Base-by-base conservation (phyloP, 257 asterid genomes). In the Thymus mandschuricus region DNA sequence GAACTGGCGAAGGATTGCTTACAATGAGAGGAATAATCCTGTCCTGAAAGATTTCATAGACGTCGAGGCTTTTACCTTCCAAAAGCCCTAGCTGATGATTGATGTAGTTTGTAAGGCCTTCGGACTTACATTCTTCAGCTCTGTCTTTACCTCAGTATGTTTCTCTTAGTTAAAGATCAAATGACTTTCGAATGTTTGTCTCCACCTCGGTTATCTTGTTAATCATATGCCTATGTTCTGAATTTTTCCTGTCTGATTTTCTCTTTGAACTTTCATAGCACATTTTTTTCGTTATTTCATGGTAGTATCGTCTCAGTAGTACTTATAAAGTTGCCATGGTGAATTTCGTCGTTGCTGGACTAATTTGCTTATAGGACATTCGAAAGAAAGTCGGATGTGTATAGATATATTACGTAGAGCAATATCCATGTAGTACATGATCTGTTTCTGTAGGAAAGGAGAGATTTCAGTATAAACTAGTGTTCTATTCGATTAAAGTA, bases 1-100 rank as follows among this genome's bases (percentile, higher is more conserved):
- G 68, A 89, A 87, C 75, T 94, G 97, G 97, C 83, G 75, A 56
- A 85, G 85, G 86, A 80, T 71, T 64, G 90, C 98, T 33, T 69
- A 70, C 46, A 28, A 74, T 28, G 96, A 89, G 76, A 75, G 58
- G 84, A 79, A 82, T 35, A 91, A 65, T 78, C 92, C 90, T 52
- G 31, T 86, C 85, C 55, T 94, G 87, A 91, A 86, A 78, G 96
- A 86, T 74, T 94, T 87, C 84, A 84, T 87, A 15, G 77, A 80
- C 64, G 51, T 45, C 81, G 64, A 79, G 35, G 7, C 75, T 51
- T 77, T 28, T 57, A 29, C 52, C 80, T 68, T 51, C 80, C 40
- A 21, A 35, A 29, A 74, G 29, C 68, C 70, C 68, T 10, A 56
- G 81, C 72, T 74, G 81, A 38, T 33, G 83, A 38, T 33, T 65